phyloP scores from a whole-genome alignment of 306 rosid species.

The Sechiopsis laciniata region DNA sequence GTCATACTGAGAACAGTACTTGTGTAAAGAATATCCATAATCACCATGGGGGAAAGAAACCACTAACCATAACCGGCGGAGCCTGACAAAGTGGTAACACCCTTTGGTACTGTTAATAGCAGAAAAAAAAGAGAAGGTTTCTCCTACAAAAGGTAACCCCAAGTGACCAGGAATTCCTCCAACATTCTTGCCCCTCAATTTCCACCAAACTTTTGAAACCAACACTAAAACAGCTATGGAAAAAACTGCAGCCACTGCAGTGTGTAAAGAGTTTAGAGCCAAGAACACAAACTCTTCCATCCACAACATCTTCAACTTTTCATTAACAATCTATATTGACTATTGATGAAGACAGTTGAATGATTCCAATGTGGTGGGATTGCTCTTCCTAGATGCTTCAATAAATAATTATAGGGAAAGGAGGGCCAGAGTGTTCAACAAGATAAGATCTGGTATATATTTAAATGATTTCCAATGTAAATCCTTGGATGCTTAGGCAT shows the following conservation, averaged over 20 bases:
- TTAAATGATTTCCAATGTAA: conserved; percentile 5
- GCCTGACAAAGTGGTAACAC: conserved; percentile 66
- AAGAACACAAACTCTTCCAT: conserved; percentile 34
- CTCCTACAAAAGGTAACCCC: conserved; percentile 62
- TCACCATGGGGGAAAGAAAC: conserved; percentile 12
- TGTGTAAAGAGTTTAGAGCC: conserved; percentile 29
- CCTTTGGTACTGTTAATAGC: conserved; percentile 60
- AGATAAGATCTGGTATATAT: conserved; percentile 15
- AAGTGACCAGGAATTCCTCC: conserved; percentile 48
- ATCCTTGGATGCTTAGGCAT: conserved; percentile 13
- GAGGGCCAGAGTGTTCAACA: conserved; percentile 2
- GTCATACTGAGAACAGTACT: background rate
- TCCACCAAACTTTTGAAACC: conserved; percentile 41
- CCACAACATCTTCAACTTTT: conserved; percentile 38
- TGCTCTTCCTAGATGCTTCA: background rate
- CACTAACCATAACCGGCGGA: conserved; percentile 60
- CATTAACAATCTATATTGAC: conserved; percentile 5
- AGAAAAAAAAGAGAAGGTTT: conserved; percentile 63
- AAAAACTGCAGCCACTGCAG: conserved; percentile 30
- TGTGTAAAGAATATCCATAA: conserved; percentile 3
- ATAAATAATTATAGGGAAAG: conserved; percentile 1
- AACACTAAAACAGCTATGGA: conserved; percentile 36
- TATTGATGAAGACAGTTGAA: conserved; percentile 21
- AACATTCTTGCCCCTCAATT: conserved; percentile 20
- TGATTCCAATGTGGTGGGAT: conserved; percentile 9